These are phyloP conservation scores for Xerocomus brunneocitrinus DNA, from an alignment of 768 basidiomycete genomes.

Conservation along the genomic window DNA sequence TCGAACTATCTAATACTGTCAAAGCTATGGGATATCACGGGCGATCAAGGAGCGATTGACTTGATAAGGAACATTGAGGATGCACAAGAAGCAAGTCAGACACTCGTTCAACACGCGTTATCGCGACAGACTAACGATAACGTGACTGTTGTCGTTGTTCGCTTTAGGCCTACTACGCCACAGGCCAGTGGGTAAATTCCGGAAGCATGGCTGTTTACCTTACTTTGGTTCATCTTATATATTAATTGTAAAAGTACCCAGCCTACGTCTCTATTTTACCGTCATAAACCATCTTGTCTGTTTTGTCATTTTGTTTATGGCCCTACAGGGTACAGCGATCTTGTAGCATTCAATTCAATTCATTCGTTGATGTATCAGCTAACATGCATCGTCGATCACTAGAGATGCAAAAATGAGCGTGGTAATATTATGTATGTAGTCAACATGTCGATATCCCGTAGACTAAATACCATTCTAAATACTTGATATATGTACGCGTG, in stretches of 20 bases:
- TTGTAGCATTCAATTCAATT: neutral
- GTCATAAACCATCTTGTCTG: constrained; percentile 5
- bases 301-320: neutral
- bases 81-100: constrained; percentile 76
- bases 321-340: neutral
- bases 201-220: neutral
- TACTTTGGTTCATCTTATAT: neutral
- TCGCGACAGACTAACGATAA: constrained; percentile 91
- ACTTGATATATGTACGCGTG: too few relatives aligned
- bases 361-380: constrained; percentile 1
- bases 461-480: too few relatives aligned
- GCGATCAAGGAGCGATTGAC: constrained; percentile 88
- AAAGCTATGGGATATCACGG: constrained; percentile 94
- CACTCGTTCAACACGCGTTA: constrained; percentile 81
- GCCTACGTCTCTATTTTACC: constrained; percentile 2
- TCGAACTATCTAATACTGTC: constrained; percentile 13
- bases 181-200: constrained; percentile 11
- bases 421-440: too few relatives aligned
- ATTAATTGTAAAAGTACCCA: constrained; percentile 8
- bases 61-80: constrained; percentile 68
- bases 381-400: neutral
- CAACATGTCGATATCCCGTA: too few relatives aligned
- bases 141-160: constrained; percentile 84
- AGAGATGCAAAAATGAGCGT: too few relatives aligned
- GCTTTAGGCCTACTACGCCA: constrained; percentile 51